Evolutionary conservation across 805 yeast genomes (phyloP).

Genomic region (Lipomyces spencermartinsiae): DNA sequence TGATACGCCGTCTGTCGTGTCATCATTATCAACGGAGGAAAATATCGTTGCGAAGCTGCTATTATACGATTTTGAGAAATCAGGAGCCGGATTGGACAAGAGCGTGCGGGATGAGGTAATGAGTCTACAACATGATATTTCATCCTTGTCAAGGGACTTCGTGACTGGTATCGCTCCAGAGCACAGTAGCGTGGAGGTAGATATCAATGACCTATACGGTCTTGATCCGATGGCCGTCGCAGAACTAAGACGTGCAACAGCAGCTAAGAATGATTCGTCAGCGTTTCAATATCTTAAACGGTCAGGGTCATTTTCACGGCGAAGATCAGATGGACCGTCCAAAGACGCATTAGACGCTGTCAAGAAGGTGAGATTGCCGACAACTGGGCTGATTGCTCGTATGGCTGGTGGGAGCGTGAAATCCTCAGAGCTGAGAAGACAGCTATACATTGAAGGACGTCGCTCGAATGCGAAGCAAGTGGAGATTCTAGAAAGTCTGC

Average conservation of each 20-base stretch:
- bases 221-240: conserved; percentile 36
- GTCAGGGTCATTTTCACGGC: conserved; percentile 6
- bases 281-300: conserved; percentile 9
- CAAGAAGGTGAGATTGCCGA: conserved; percentile 57
- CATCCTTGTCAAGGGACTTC: conserved; percentile 81
- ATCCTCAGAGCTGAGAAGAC: conserved; percentile 62
- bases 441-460: conserved; percentile 78
- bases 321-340: conserved; percentile 12
- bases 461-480: conserved; percentile 70
- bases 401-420: conserved; percentile 65
- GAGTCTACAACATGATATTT: conserved; percentile 76
- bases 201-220: conserved; percentile 44
- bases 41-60: conserved; percentile 79
- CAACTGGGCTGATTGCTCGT: conserved; percentile 60
- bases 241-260: conserved; percentile 21
- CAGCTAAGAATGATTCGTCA: conserved; percentile 7
- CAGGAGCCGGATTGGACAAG: conserved; percentile 82
- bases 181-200: conserved; percentile 43
- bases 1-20: conserved; percentile 47
- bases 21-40: conserved; percentile 71
- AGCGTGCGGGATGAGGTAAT: conserved; percentile 73
- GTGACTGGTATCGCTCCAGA: conserved; percentile 54
- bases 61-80: conserved; percentile 82
- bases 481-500: conserved; percentile 59
- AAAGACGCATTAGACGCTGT: conserved; percentile 42